These are phyloP conservation scores for Uronychia setigera DNA, from an alignment of 73 alveolate genomes.

Conservation along the genomic window DNA sequence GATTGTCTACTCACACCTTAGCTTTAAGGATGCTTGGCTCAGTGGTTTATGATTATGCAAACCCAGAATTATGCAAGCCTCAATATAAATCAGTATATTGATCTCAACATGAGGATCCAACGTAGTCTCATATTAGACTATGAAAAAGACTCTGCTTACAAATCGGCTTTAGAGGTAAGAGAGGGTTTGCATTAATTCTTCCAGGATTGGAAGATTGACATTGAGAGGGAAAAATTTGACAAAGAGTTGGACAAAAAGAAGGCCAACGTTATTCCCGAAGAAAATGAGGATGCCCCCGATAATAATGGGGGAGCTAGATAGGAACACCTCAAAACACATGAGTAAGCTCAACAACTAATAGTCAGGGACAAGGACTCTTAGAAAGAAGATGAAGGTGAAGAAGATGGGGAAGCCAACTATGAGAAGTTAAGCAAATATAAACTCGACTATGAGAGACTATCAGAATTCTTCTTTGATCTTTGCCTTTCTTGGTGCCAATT, in stretches of 20 bases:
- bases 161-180: slow-evolving; percentile 43
- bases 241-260: slow-evolving; percentile 26
- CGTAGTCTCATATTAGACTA: slow-evolving; percentile 62
- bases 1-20: neutral
- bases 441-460: slow-evolving; percentile 61
- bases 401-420: neutral
- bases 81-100: slow-evolving; percentile 62
- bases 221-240: slow-evolving; percentile 61
- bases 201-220: slow-evolving; percentile 74
- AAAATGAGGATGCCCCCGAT: neutral
- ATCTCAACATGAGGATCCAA: slow-evolving; percentile 64
- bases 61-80: slow-evolving; percentile 41
- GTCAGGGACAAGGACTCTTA: neutral
- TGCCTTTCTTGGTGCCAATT: slow-evolving; percentile 75
- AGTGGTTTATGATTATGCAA: slow-evolving; percentile 62
- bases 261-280: neutral
- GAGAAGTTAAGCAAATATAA: slow-evolving; percentile 9
- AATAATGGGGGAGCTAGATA: neutral
- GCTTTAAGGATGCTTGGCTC: slow-evolving; percentile 62
- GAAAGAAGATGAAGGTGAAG: neutral
- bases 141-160: slow-evolving; percentile 51
- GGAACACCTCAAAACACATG: neutral
- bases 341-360: neutral
- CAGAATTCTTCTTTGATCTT: slow-evolving; percentile 72
- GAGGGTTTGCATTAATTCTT: neutral